Evolutionary conservation across 2,329 filamentous ascomycete species (phyloP), one percentile per base, ranked within the genome.

Genomic region (Apiospora hydei): DNA sequence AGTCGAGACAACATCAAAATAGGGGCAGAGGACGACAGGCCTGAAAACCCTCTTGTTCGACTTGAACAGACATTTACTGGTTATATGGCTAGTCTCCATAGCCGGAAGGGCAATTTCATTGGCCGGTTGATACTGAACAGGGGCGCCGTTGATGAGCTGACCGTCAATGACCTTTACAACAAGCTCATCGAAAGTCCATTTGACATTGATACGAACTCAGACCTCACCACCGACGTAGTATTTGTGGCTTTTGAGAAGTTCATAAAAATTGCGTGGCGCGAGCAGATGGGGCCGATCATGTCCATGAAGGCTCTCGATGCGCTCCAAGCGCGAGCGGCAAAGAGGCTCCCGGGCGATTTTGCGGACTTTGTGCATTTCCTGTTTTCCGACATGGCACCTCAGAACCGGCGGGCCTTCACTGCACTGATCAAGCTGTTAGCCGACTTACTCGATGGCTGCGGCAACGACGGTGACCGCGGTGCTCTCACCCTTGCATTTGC

Each of bases 171-270:
- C 76, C 85, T 98, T 1, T 98, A 98, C 83, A 98, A 98, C 79
- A 89, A 91, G 46, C 87, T 98, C 18, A 90, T 97, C 24, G 95
- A 98, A 80, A 93, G 93, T 75, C 94, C 95, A 0, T 92, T 90
- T 70, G 94, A 94, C 77, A 88, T 93, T 74, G 93, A 97, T 70
- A 86, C 91, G 13, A 90, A 93, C 1, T 88, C 91, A 0, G 94
- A 98, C 72, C 88, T 94, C 11, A 89, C 91, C 3, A 90, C 96
- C 11, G 95, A 98, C 78, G 91, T 96, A 26, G 88, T 98, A 6
- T 97, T 98, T 79, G 93, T 93, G 38, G 93, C 95, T 0, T 98
- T 98, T 80, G 95, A 98, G 80, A 98, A 97, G 74, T 98, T 98
- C 77, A 85, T 98, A 73, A 91, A 91, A 72, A 92, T 95, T 74